These are phyloP conservation scores for Rhodotorula taiwanensis DNA, from an alignment of 768 basidiomycete species.

Conservation along the genomic window DNA sequence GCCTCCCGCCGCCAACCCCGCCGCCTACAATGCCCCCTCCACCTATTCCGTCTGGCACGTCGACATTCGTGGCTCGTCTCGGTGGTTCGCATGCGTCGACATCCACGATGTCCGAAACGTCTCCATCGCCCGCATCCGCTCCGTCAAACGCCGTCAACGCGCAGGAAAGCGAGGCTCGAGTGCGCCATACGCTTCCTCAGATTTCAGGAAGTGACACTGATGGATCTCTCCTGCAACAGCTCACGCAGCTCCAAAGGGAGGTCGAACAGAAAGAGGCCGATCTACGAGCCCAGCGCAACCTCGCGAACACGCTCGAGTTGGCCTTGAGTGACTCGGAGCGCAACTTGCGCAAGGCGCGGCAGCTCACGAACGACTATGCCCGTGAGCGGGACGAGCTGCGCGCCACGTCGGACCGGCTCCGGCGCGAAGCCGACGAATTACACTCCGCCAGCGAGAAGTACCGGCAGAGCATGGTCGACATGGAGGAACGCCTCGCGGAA, in stretches of 20 bases:
- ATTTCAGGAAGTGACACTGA: too few relatives aligned
- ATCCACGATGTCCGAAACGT: too few relatives aligned
- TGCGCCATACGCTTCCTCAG: too few relatives aligned
- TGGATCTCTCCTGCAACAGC: slow-evolving; percentile 17
- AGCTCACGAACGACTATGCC: slow-evolving; percentile 84
- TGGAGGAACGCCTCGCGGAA: slow-evolving; percentile 71
- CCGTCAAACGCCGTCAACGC: too few relatives aligned
- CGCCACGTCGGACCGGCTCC: slow-evolving; percentile 59
- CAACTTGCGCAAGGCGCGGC: slow-evolving; percentile 87
- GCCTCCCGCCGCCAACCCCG: slow-evolving; percentile 70
- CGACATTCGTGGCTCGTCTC: too few relatives aligned
- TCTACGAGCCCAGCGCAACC: slow-evolving; percentile 82
- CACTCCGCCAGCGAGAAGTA: slow-evolving; percentile 75
- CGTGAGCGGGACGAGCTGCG: slow-evolving; percentile 73
- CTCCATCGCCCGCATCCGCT: too few relatives aligned
- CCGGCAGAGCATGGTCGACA: slow-evolving; percentile 45
- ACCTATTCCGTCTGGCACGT: slow-evolving; percentile 51
- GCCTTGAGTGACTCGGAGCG: slow-evolving; percentile 88
- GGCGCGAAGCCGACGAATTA: slow-evolving; percentile 68
- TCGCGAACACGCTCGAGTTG: slow-evolving; percentile 73
- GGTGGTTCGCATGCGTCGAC: too few relatives aligned
- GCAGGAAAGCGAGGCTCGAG: too few relatives aligned
- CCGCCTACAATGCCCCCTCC: slow-evolving; percentile 82
- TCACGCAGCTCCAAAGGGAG: slow-evolving; percentile 46
- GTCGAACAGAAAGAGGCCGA: slow-evolving; percentile 87